A percentile compares a stretch with the other conserved stretches of the same genome.
Conservation (phyloP, 805 yeast species). For the Myxozyma kluyveri region DNA sequence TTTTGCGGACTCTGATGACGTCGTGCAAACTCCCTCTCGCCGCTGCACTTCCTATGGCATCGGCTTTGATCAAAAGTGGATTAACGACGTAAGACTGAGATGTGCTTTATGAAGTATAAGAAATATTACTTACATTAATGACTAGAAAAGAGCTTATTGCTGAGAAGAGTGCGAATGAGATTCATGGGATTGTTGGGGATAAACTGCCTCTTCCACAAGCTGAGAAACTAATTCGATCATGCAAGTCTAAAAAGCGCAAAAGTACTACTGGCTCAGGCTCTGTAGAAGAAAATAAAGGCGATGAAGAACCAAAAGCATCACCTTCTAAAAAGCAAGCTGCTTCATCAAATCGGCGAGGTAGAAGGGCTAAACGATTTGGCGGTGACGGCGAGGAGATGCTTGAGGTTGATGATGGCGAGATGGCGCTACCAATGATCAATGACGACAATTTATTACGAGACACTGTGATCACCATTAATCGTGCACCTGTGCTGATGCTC, state of each 20-base stretch:
- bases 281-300: neutral
- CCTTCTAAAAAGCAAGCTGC: no score
- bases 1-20: conserved; percentile 17
- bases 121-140: no score
- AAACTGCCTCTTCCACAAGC: conserved; percentile 9
- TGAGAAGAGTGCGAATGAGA: conserved; percentile 9
- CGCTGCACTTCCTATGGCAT: conserved; percentile 18
- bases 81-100: conserved; percentile 11
- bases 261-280: neutral
- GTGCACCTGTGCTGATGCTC: conserved; percentile 27
- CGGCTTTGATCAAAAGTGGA: conserved; percentile 15
- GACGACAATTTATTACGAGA: conserved; percentile 4
- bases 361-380: no score
- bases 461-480: conserved; percentile 10
- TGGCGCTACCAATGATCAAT: conserved; percentile 8
- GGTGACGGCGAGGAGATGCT: no score
- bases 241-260: neutral
- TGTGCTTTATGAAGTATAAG: neutral
- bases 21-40: conserved; percentile 21
- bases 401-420: conserved; percentile 10
- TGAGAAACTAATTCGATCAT: conserved; percentile 8
- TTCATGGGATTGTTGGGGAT: conserved; percentile 9
- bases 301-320: neutral
- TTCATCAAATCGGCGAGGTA: no score
- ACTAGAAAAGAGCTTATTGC: conserved; percentile 12